Conservation (phyloP, 2,329 filamentous ascomycete species). For the Stagonosporopsis cucurbitacearum region DNA sequence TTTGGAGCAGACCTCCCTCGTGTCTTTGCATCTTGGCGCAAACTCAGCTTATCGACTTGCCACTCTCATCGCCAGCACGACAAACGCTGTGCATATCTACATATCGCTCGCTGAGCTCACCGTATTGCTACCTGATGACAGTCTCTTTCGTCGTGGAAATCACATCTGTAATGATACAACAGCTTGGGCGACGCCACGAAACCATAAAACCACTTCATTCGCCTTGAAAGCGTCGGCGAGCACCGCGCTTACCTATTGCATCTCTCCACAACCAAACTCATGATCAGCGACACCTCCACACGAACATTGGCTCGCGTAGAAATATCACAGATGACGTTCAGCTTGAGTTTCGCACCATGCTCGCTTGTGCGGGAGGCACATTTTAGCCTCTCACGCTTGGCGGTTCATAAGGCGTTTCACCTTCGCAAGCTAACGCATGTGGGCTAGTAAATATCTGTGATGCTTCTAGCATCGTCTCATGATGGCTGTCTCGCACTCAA, state of each 20-base stretch:
- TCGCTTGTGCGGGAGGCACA: slow-evolving; percentile 28
- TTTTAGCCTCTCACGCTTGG: slow-evolving; percentile 40
- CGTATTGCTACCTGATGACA: not conserved
- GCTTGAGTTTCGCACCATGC: slow-evolving; percentile 32
- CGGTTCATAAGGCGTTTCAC: slow-evolving; percentile 43
- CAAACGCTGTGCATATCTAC: not conserved
- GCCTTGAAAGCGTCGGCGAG: not conserved
- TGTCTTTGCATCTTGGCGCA: not conserved
- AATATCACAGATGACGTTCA: slow-evolving; percentile 19
- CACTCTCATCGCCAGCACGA: not conserved
- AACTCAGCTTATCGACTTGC: not conserved
- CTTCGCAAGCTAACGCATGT: slow-evolving; percentile 29
- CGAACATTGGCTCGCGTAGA: not conserved
- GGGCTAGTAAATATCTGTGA: slow-evolving; percentile 24
- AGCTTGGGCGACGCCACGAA: not conserved
- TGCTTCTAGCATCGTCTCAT: slow-evolving; percentile 27
- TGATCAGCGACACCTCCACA: not conserved
- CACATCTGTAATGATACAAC: not conserved
- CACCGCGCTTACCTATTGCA: not conserved
- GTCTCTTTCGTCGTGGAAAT: no score
- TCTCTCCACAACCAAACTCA: no score
- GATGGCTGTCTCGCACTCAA: slow-evolving; percentile 6
- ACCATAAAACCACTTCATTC: not conserved
- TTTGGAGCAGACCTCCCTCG: not conserved
- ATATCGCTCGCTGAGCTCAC: not conserved